Conservation (phyloP, 441 rosid genomes). For the Erodium texanum region DNA sequence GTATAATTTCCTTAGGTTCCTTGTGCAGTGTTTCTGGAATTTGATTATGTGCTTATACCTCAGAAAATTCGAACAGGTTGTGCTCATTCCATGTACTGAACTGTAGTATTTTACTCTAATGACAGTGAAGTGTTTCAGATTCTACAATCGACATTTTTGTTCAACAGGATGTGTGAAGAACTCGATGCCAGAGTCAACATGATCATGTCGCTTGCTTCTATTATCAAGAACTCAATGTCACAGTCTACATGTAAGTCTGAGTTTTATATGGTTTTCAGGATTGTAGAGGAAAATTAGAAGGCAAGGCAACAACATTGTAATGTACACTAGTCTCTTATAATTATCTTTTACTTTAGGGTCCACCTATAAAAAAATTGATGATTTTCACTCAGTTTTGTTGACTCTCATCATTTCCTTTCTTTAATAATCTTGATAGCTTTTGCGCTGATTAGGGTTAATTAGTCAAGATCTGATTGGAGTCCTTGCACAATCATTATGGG, state of each 20-base stretch:
- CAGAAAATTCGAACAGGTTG: background rate
- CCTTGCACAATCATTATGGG: background rate
- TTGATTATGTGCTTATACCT: background rate
- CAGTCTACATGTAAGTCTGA: too few relatives aligned
- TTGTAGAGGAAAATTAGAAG: too few relatives aligned
- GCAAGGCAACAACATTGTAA: background rate
- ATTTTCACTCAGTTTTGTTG: too few relatives aligned
- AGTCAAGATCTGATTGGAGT: background rate
- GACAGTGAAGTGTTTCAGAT: too few relatives aligned
- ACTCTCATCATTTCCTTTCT: constrained; percentile 4
- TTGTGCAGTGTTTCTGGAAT: background rate
- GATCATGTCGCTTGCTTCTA: too few relatives aligned
- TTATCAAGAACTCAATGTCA: too few relatives aligned
- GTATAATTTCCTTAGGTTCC: background rate
- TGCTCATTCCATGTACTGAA: background rate
- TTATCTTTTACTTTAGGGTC: background rate
- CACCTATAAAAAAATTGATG: background rate
- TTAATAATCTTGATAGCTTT: background rate
- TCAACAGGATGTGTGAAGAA: too few relatives aligned
- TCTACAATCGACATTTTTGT: too few relatives aligned
- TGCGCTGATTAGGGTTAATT: constrained; percentile 9
- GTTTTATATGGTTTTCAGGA: too few relatives aligned
- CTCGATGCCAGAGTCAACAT: background rate
- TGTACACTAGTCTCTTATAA: too few relatives aligned
- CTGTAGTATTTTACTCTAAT: too few relatives aligned